These are phyloP conservation scores for Rossbeevera mucosa DNA, from an alignment of 768 basidiomycete genomes.

Conservation along the genomic window DNA sequence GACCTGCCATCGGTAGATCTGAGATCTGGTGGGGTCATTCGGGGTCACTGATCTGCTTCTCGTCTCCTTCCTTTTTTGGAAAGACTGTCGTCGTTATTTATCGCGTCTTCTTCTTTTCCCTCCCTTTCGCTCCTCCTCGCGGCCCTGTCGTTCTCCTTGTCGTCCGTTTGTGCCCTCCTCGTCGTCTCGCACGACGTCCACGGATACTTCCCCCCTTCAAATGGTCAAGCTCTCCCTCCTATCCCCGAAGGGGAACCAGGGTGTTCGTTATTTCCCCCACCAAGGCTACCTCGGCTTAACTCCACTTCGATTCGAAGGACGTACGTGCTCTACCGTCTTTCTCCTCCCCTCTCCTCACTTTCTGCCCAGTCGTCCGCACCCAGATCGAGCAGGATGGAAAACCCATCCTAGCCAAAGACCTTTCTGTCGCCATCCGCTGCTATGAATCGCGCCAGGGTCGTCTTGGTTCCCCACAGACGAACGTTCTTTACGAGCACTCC, in stretches of 20 bases:
- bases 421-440: slow-evolving; percentile 75
- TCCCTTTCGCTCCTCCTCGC: slow-evolving; percentile 16
- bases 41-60: slow-evolving; percentile 33
- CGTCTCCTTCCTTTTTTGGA: slow-evolving; percentile 25
- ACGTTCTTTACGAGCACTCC: slow-evolving; percentile 63
- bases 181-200: slow-evolving; percentile 11
- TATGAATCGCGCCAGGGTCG: slow-evolving; percentile 73
- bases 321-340: slow-evolving; percentile 36
- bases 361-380: slow-evolving; percentile 58
- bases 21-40: slow-evolving; percentile 22
- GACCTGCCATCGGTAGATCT: slow-evolving; percentile 17
- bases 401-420: slow-evolving; percentile 58
- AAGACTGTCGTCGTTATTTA: slow-evolving; percentile 29
- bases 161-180: slow-evolving; percentile 16
- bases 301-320: slow-evolving; percentile 72
- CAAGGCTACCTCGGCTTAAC: slow-evolving; percentile 78
- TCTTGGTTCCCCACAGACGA: slow-evolving; percentile 52
- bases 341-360: not conserved
- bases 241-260: slow-evolving; percentile 68
- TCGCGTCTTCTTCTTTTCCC: slow-evolving; percentile 30
- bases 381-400: slow-evolving; percentile 67
- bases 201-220: slow-evolving; percentile 5
- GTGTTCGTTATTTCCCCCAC: slow-evolving; percentile 68
- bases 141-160: slow-evolving; percentile 10
- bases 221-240: slow-evolving; percentile 71